A percentile compares a stretch with the other conserved stretches of the same genome.
phyloP scores from a whole-genome alignment of 2,329 filamentous ascomycete species.

The Chaetomium globosum region DNA sequence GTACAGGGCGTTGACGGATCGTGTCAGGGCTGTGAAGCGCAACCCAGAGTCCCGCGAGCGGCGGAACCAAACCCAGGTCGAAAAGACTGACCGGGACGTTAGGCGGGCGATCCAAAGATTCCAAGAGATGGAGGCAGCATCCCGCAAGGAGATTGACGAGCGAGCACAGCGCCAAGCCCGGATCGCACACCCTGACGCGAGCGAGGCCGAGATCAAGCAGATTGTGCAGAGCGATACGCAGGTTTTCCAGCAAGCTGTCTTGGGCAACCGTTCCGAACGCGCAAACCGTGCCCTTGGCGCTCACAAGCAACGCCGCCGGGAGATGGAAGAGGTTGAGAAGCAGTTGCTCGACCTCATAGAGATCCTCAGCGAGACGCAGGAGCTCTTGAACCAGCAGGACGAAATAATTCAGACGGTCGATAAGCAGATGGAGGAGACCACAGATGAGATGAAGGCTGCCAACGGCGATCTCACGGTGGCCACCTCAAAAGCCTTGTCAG shows the following conservation, averaged over 20 bases:
- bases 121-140: slow-evolving; percentile 77
- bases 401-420: slow-evolving; percentile 78
- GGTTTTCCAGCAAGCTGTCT: slow-evolving; percentile 84
- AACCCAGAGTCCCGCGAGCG: slow-evolving; percentile 72
- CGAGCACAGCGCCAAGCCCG: slow-evolving; percentile 88
- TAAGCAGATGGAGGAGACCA: slow-evolving; percentile 81
- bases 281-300: slow-evolving; percentile 77
- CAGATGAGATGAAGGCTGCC: slow-evolving; percentile 80
- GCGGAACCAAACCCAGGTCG: slow-evolving; percentile 78
- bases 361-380: slow-evolving; percentile 87
- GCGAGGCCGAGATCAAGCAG: slow-evolving; percentile 73
- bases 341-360: slow-evolving; percentile 86
- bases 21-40: slow-evolving; percentile 80
- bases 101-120: slow-evolving; percentile 81
- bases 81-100: slow-evolving; percentile 75
- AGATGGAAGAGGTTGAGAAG: slow-evolving; percentile 87
- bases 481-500: slow-evolving; percentile 76
- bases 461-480: slow-evolving; percentile 83
- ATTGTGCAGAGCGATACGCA: slow-evolving; percentile 76
- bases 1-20: slow-evolving; percentile 77
- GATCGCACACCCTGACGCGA: slow-evolving; percentile 82
- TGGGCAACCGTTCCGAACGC: slow-evolving; percentile 80
- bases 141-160: slow-evolving; percentile 76
- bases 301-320: slow-evolving; percentile 79
- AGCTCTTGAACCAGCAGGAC: slow-evolving; percentile 84